A percentile compares a stretch with the other conserved stretches of the same genome.
phyloP scores from a whole-genome alignment of 2,329 filamentous ascomycete genomes.

The Colletotrichum somersetense region DNA sequence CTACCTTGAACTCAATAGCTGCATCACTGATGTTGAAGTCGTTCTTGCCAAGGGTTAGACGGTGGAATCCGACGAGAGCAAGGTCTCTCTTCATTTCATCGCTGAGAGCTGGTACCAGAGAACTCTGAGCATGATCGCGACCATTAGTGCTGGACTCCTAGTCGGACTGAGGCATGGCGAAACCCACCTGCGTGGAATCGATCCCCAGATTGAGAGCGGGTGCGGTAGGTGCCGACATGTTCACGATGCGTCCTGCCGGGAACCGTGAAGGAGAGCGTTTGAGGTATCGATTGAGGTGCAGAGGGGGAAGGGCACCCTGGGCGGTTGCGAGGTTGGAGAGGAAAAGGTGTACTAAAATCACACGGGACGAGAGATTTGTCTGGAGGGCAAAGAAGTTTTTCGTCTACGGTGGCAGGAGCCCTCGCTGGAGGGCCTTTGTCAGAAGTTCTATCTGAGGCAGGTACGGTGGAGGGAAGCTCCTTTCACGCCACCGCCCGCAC shows the following conservation, averaged over 20 bases:
- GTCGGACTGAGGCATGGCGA: not conserved
- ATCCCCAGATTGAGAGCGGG: not conserved
- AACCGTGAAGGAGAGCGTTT: too few species aligned
- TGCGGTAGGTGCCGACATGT: not conserved
- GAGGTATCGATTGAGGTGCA: not conserved
- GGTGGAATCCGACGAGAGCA: not conserved
- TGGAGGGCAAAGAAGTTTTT: not conserved
- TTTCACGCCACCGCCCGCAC: not conserved
- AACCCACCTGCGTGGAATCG: not conserved
- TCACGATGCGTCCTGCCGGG: not conserved
- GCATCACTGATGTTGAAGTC: slow-evolving; percentile 4
- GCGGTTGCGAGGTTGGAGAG: not conserved
- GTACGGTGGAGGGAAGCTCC: not conserved
- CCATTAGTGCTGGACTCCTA: not conserved
- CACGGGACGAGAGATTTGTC: not conserved
- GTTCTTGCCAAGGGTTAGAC: not conserved
- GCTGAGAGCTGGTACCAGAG: not conserved
- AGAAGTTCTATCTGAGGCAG: not conserved
- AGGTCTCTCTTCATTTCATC: not conserved
- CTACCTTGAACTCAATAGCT: slow-evolving; percentile 27
- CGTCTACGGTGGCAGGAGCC: not conserved
- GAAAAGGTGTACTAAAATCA: not conserved
- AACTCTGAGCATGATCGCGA: not conserved
- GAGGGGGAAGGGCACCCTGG: not conserved
- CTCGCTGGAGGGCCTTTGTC: not conserved